Base-by-base conservation (phyloP, 1,139 yeast species). In the Magnusiomyces fungicola region DNA sequence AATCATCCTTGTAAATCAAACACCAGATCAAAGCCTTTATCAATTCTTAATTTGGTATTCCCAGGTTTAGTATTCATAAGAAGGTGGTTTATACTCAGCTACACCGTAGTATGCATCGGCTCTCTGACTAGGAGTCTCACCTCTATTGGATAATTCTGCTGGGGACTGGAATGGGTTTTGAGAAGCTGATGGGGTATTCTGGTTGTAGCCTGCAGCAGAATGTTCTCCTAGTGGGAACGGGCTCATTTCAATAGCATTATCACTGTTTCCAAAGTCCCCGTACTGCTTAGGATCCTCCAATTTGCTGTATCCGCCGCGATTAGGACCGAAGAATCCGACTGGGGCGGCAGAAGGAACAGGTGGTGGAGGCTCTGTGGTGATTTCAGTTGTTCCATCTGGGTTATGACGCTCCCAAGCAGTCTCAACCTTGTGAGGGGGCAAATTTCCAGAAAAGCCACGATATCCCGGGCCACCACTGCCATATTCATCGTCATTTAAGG, bases 201-300 rank as follows among this genome's bases (percentile, higher is more conserved):
- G 19, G 12, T 30, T 30, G 4, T 34, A 29, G 24, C 29, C 27
- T 7, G 19, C 34, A 21, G 30, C 30, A 7, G 10, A 12, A 12
- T 6, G 36, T 21, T 41, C 46, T 6, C 42, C 25, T 6, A 23
- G 19, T 7, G 42, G 47, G 19, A 34, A 22, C 16, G 46, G 27
- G 22, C n/a, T 34, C 53, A 50, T 48, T 25, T 37, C 42, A 38
- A 36, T 34, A 7, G 36, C 21, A 14, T 40, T 22, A 22, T 27
- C 33, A 14, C 21, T 21, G 23, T 16, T 19, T 6, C 39, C 39
- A 4, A 30, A 36, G 22, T 24, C 14, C 24, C 40, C 27, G 39
- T 38, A 10, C 7, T 42, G 42, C 21, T 27, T 19, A 25, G 22
- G 23, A 16, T 22, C 18, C 16, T n/a, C n/a, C n/a, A n/a, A n/a